Evolutionary conservation across 2,329 filamentous ascomycete species (phyloP).

Genomic region (Cladosporium oxysporum): DNA sequence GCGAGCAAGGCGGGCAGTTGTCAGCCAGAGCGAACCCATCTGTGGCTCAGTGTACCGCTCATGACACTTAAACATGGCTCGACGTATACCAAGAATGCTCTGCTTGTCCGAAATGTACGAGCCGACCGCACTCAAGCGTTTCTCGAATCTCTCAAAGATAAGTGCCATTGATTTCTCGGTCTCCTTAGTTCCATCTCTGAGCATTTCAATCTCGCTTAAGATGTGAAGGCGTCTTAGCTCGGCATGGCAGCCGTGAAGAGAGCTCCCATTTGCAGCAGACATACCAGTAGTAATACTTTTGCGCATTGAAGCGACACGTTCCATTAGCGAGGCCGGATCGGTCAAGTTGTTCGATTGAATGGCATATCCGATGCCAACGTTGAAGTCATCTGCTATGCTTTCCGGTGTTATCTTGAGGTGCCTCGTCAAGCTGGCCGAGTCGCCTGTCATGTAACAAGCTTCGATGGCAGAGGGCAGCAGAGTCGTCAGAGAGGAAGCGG

Average conservation of each 20-base stretch:
- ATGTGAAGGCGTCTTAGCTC: constrained; percentile 84
- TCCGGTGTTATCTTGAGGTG: constrained; percentile 46
- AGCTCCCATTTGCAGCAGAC: constrained; percentile 74
- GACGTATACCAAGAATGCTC: constrained; percentile 80
- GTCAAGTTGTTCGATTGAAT: constrained; percentile 60
- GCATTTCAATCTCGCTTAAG: constrained; percentile 80
- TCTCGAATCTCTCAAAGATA: constrained; percentile 56
- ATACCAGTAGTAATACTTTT: constrained; percentile 72
- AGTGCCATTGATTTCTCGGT: not conserved
- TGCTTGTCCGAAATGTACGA: constrained; percentile 92
- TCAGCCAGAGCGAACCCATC: constrained; percentile 81
- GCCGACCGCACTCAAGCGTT: constrained; percentile 84
- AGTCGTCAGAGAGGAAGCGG: constrained; percentile 43
- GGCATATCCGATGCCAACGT: constrained; percentile 73
- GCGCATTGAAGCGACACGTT: constrained; percentile 65
- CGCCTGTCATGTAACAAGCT: constrained; percentile 84
- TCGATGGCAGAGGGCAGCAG: constrained; percentile 74
- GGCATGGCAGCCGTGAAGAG: constrained; percentile 81
- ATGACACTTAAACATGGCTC: constrained; percentile 69
- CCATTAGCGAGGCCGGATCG: constrained; percentile 55
- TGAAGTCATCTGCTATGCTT: constrained; percentile 65
- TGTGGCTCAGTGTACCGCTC: constrained; percentile 65
- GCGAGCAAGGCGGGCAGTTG: constrained; percentile 79
- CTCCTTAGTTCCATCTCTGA: constrained; percentile 42
- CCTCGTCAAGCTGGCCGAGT: constrained; percentile 73